Evolutionary conservation across 768 basidiomycete genomes (phyloP), one percentile per base, ranked within the genome.

Genomic region (Kwoniella heveanensis): DNA sequence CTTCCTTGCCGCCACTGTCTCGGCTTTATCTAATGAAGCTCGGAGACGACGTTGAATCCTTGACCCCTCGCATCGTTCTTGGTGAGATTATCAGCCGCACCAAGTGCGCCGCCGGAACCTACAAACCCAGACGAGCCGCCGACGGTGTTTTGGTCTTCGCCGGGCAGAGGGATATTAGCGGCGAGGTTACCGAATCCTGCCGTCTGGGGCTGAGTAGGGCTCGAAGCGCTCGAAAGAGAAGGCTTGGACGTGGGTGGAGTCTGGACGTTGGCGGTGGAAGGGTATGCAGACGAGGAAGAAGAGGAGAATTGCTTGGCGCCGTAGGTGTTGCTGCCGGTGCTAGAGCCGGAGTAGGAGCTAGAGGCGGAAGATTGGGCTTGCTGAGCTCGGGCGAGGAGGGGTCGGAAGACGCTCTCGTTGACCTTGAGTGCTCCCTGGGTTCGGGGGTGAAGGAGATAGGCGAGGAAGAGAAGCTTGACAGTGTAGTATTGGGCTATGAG

Each of bases 401-500:
- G 65, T 39, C 62, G 56, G 59, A 73, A 67, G 32, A 73, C 56
- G 9, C 47, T 25, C 19, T 69, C 47, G 61, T 73, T 68, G 37
- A 73, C 64, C 62, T 73, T 67, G 19, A 64, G 44, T 0, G 71
- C 71, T 24, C 71, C 70, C 62, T 72, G 62, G 46, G 74, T 76
- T 52, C 57, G 57, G 37, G 74, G 74, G 68, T 76, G 74, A 19
- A 76, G 64, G 53, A 76, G 66, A 62, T 73, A 76, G 13, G 71
- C 74, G 54, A 76, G 71, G 74, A 76, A 71, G 25, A 72, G 27
- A n/a, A 76, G 68, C 47, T 76, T 76, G 60, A 76, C 51, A 24
- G 74, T 76, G 66, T 69, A 76, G 67, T 76, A 76, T 72, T 76
- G 74, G 30, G 74, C 74, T 76, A 60, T 5, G 25, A 39, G 47